A percentile compares a stretch with the other conserved stretches of the same genome.
Conservation (phyloP, 352 stramenopile genomes). For the Pythium grandisporangium region DNA sequence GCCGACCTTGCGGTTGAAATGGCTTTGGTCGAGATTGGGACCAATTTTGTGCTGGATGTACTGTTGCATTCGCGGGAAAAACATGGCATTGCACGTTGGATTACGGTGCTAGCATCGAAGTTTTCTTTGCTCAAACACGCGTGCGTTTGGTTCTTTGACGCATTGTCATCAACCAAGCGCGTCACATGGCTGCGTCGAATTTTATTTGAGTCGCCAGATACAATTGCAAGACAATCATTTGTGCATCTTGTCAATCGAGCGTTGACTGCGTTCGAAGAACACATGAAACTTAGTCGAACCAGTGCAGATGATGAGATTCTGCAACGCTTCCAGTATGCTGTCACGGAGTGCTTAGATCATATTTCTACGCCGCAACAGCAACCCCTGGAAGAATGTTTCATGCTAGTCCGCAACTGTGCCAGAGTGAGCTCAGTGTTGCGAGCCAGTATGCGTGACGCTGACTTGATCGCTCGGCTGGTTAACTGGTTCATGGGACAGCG, state of each 20-base stretch:
- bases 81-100: slow-evolving; percentile 76
- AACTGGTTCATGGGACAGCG: slow-evolving; percentile 80
- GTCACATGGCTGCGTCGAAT: slow-evolving; percentile 51
- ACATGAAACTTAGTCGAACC: slow-evolving; percentile 21
- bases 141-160: slow-evolving; percentile 60
- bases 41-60: slow-evolving; percentile 84
- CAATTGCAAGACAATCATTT: slow-evolving; percentile 81
- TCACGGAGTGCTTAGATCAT: slow-evolving; percentile 60
- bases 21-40: slow-evolving; percentile 69
- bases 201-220: slow-evolving; percentile 80
- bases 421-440: slow-evolving; percentile 45
- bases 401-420: slow-evolving; percentile 71
- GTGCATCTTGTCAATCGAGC: slow-evolving; percentile 71
- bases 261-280: slow-evolving; percentile 51
- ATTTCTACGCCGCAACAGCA: slow-evolving; percentile 70
- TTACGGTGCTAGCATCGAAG: slow-evolving; percentile 63
- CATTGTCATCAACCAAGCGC: slow-evolving; percentile 42
- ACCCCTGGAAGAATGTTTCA: slow-evolving; percentile 84
- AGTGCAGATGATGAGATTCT: slow-evolving; percentile 15
- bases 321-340: slow-evolving; percentile 30
- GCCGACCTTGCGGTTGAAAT: slow-evolving; percentile 53
- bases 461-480: slow-evolving; percentile 75
- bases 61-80: slow-evolving; percentile 85
- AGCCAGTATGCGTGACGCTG: slow-evolving; percentile 31
- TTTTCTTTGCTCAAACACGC: slow-evolving; percentile 66